Conservation (phyloP, 1,284 basidiomycete species). For the Boletus sp. region DNA sequence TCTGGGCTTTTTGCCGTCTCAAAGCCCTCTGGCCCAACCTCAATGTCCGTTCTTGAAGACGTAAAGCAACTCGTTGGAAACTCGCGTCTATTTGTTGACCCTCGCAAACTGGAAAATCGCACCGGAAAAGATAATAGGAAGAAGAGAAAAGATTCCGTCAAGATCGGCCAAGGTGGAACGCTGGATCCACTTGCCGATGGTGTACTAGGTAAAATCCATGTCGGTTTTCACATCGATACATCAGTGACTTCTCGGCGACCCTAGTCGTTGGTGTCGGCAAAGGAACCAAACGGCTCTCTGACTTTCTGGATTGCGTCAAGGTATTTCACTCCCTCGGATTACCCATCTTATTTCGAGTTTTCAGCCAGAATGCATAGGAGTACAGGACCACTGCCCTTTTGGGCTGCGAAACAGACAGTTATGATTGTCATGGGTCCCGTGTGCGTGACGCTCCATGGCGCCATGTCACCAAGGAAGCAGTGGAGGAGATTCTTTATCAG, state of each 20-base stretch:
- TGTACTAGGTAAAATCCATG: slow-evolving; percentile 60
- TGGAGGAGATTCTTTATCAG: slow-evolving; percentile 67
- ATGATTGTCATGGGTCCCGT: slow-evolving; percentile 84
- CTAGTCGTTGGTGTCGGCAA: slow-evolving; percentile 87
- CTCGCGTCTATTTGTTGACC: slow-evolving; percentile 78
- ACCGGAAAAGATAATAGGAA: slow-evolving; percentile 40
- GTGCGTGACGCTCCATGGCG: slow-evolving; percentile 77
- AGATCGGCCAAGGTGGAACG: slow-evolving; percentile 92
- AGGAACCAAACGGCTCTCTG: slow-evolving; percentile 84
- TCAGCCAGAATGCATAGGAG: slow-evolving; percentile 52
- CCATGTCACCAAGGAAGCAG: slow-evolving; percentile 76
- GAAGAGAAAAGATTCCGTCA: slow-evolving; percentile 49
- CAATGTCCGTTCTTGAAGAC: slow-evolving; percentile 88
- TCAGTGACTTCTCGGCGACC: slow-evolving; percentile 8
- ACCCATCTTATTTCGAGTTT: slow-evolving; percentile 12
- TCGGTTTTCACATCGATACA: slow-evolving; percentile 10
- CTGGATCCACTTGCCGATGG: slow-evolving; percentile 97
- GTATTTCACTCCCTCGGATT: slow-evolving; percentile 37
- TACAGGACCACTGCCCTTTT: slow-evolving; percentile 90
- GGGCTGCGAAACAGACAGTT: slow-evolving; percentile 92
- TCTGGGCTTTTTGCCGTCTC: slow-evolving; percentile 80
- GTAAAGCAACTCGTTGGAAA: slow-evolving; percentile 77
- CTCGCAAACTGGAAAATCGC: slow-evolving; percentile 47
- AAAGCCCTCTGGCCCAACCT: slow-evolving; percentile 86
- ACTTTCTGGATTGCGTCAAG: slow-evolving; percentile 91